Evolutionary conservation across 352 stramenopile genomes (phyloP).

Genomic region (Bremia lactucae): DNA sequence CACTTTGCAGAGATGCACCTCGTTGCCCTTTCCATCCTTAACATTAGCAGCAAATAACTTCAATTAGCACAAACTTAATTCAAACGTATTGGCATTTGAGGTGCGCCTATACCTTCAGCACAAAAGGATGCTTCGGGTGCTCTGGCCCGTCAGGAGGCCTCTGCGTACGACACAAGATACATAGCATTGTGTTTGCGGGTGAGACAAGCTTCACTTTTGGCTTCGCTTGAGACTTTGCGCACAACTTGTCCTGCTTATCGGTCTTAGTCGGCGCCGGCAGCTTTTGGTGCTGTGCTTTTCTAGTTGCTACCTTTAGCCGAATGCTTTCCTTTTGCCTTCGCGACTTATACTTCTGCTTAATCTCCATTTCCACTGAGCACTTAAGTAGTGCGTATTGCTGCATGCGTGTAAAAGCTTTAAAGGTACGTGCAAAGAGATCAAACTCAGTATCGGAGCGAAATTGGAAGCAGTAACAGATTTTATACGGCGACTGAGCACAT

Average conservation of each 20-base stretch:
- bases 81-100: background rate
- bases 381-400: slow-evolving; percentile 38
- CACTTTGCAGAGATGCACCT: slow-evolving; percentile 51
- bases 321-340: slow-evolving; percentile 6
- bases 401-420: slow-evolving; percentile 25
- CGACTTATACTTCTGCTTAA: slow-evolving; percentile 22
- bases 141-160: slow-evolving; percentile 12
- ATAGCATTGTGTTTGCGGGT: slow-evolving; percentile 20
- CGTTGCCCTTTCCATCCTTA: slow-evolving; percentile 39
- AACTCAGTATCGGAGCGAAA: slow-evolving; percentile 49
- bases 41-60: background rate
- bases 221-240: slow-evolving; percentile 3
- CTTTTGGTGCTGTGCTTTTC: slow-evolving; percentile 9
- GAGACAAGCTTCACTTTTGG: slow-evolving; percentile 2
- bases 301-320: slow-evolving; percentile 3
- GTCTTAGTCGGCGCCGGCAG: slow-evolving; percentile 1
- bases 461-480: slow-evolving; percentile 57
- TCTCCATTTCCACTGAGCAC: slow-evolving; percentile 51
- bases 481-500: background rate
- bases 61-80: no score
- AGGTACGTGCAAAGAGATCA: slow-evolving; percentile 32
- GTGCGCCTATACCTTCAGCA: slow-evolving; percentile 45
- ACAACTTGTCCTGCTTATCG: slow-evolving; percentile 5
- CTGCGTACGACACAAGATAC: slow-evolving; percentile 37
- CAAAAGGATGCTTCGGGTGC: slow-evolving; percentile 54